A percentile compares a stretch with the other conserved stretches of the same genome.
phyloP scores from a whole-genome alignment of 441 rosid species.

The Biscutella laevigata region DNA sequence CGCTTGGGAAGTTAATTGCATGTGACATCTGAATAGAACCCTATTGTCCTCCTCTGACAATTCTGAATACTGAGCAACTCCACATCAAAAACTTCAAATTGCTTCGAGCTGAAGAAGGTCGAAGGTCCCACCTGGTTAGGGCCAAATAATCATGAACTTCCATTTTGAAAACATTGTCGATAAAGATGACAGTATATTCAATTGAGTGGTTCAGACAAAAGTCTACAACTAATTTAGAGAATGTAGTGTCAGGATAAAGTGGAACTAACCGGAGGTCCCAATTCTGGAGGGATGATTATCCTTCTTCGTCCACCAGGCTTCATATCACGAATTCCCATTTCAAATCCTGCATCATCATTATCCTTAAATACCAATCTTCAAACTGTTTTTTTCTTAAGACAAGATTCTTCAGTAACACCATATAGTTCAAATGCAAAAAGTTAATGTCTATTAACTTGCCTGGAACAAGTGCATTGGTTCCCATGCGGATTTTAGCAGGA shows the following conservation, averaged over 20 bases:
- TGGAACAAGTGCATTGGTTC: conserved; percentile 84
- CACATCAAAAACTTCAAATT: conserved; percentile 84
- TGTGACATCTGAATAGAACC: conserved; percentile 83
- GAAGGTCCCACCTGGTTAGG: conserved; percentile 77
- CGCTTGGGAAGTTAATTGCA: conserved; percentile 37
- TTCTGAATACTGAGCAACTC: conserved; percentile 65
- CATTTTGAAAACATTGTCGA: background rate
- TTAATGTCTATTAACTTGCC: conserved; percentile 30
- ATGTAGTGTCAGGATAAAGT: no score
- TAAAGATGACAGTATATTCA: background rate
- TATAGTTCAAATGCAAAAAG: background rate
- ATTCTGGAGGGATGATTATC: conserved; percentile 88
- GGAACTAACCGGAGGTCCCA: conserved; percentile 88
- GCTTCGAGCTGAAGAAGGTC: conserved; percentile 92
- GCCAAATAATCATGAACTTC: conserved; percentile 11
- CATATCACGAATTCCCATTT: conserved; percentile 84
- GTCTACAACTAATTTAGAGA: no score
- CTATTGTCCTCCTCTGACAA: conserved; percentile 78
- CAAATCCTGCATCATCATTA: conserved; percentile 54
- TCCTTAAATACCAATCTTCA: background rate
- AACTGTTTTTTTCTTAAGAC: background rate
- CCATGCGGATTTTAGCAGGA: conserved; percentile 83
- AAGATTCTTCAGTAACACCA: background rate
- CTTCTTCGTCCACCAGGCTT: conserved; percentile 88
- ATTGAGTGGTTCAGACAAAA: background rate